Evolutionary conservation across 345 rosid genomes (phyloP).

Genomic region (Eutrema yunnanense): DNA sequence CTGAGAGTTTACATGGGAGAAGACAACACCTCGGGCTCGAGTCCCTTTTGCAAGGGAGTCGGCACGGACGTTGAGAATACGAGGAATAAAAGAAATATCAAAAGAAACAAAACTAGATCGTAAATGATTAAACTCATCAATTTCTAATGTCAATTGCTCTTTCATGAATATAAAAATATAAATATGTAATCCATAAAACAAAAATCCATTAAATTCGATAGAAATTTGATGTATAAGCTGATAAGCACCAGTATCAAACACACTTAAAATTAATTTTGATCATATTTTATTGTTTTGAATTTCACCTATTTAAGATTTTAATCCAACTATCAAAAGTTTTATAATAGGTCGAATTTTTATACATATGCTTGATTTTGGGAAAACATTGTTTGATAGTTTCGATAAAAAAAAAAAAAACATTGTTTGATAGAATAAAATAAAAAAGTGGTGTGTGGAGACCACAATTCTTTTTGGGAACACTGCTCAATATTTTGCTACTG

Average conservation of each 20-base stretch:
- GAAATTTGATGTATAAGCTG: background rate
- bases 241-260: background rate
- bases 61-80: no score
- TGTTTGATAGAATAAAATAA: background rate
- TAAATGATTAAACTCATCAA: no score
- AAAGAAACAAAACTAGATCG: no score
- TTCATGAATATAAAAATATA: background rate
- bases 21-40: no score
- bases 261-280: background rate
- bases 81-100: no score
- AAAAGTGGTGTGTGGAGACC: constrained; percentile 28
- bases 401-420: background rate
- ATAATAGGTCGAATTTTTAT: background rate
- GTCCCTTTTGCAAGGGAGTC: no score
- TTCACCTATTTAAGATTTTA: background rate
- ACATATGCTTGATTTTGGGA: background rate
- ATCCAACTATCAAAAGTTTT: background rate
- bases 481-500: constrained; percentile 31
- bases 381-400: background rate
- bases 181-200: background rate
- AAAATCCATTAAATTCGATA: background rate
- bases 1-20: no score
- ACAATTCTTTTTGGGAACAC: constrained; percentile 32
- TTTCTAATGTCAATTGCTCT: no score
- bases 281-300: background rate